These are phyloP conservation scores for Candida orba DNA, from an alignment of 805 yeast genomes.

Conservation along the genomic window DNA sequence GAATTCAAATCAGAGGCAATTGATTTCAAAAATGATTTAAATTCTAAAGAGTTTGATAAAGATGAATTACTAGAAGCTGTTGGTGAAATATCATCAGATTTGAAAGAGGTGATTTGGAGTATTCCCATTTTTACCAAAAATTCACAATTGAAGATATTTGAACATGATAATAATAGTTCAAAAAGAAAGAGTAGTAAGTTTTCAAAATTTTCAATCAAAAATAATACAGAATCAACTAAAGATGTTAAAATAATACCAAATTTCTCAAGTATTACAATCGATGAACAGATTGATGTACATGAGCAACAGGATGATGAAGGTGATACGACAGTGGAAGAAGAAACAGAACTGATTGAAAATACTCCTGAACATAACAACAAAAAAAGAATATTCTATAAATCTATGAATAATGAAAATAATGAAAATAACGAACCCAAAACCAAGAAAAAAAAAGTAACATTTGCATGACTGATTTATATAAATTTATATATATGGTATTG, in stretches of 20 bases:
- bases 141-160: constrained; percentile 12
- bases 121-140: constrained; percentile 27
- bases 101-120: constrained; percentile 24
- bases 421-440: background rate
- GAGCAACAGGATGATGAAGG: background rate
- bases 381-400: no score
- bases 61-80: constrained; percentile 23
- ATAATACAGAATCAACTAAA: no score
- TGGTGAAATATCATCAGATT: constrained; percentile 6
- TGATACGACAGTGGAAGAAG: constrained; percentile 4
- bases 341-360: background rate
- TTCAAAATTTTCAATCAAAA: background rate
- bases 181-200: background rate
- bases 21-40: constrained; percentile 5
- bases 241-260: no score
- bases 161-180: background rate
- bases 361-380: background rate
- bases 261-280: no score
- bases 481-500: no score
- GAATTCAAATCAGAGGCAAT: constrained; percentile 7
- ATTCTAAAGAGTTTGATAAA: constrained; percentile 12
- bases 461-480: background rate
- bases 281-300: no score
- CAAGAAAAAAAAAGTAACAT: background rate
- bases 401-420: background rate